These are phyloP conservation scores for Colletotrichum truncatum DNA, from an alignment of 2,329 filamentous ascomycete species.

Conservation along the genomic window DNA sequence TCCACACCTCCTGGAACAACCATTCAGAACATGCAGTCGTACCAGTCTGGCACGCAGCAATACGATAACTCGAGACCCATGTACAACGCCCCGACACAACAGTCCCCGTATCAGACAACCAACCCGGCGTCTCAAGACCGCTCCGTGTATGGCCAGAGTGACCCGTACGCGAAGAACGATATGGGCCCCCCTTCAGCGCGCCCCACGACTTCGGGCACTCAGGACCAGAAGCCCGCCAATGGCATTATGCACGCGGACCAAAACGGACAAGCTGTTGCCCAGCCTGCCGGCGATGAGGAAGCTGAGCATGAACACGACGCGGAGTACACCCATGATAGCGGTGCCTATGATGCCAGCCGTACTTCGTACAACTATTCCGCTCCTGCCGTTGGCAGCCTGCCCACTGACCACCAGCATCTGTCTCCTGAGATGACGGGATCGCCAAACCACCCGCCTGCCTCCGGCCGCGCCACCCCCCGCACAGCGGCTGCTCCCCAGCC, in stretches of 20 bases:
- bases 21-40: slow-evolving; percentile 82
- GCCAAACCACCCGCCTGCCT: slow-evolving; percentile 79
- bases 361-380: slow-evolving; percentile 82
- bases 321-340: slow-evolving; percentile 88
- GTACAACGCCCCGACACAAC: slow-evolving; percentile 78
- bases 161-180: slow-evolving; percentile 81
- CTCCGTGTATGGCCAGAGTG: slow-evolving; percentile 72
- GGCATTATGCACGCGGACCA: slow-evolving; percentile 68
- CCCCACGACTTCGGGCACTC: slow-evolving; percentile 63
- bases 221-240: slow-evolving; percentile 73
- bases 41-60: slow-evolving; percentile 72
- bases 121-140: slow-evolving; percentile 67
- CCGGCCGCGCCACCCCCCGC: slow-evolving; percentile 86
- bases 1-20: slow-evolving; percentile 85
- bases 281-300: slow-evolving; percentile 69
- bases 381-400: slow-evolving; percentile 70
- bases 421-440: slow-evolving; percentile 86
- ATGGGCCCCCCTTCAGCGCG: slow-evolving; percentile 84
- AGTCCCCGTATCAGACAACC: slow-evolving; percentile 75
- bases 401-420: slow-evolving; percentile 79
- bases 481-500: slow-evolving; percentile 76
- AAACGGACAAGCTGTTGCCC: slow-evolving; percentile 62
- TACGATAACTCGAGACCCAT: slow-evolving; percentile 83
- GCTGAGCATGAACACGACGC: slow-evolving; percentile 79
- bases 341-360: slow-evolving; percentile 77